Conservation (phyloP, 2,329 filamentous ascomycete species). For the Claviceps maximensis region DNA sequence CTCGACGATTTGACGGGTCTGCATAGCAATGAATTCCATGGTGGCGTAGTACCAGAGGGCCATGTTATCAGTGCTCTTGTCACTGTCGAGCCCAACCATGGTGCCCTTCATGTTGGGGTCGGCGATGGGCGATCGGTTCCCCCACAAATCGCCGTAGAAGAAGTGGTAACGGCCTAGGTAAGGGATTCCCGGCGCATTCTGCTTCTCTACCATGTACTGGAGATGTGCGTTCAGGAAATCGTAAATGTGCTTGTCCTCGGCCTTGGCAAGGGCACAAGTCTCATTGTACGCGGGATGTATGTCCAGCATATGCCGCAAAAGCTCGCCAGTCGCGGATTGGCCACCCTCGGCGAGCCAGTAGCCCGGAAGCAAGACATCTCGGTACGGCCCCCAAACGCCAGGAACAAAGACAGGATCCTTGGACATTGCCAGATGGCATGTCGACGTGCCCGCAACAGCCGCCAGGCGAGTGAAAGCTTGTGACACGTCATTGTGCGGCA, state of each 20-base stretch:
- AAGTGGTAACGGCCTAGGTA: constrained; percentile 90
- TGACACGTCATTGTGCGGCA: constrained; percentile 69
- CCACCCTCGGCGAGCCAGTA: constrained; percentile 98
- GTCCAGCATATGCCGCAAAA: constrained; percentile 87
- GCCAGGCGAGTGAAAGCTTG: constrained; percentile 89
- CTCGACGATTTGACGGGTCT: constrained; percentile 90
- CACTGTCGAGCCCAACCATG: constrained; percentile 73
- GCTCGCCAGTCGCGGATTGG: constrained; percentile 88
- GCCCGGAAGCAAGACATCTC: constrained; percentile 79
- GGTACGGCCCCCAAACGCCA: constrained; percentile 94
- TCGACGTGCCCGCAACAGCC: constrained; percentile 91
- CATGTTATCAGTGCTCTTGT: constrained; percentile 76
- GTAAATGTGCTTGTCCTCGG: constrained; percentile 80
- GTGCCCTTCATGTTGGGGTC: constrained; percentile 88
- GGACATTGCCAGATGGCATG: constrained; percentile 94
- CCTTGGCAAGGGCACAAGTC: constrained; percentile 64
- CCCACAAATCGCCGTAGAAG: constrained; percentile 96
- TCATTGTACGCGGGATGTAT: constrained; percentile 85
- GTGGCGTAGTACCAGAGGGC: constrained; percentile 90
- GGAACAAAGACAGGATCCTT: constrained; percentile 84
- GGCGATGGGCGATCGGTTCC: constrained; percentile 87
- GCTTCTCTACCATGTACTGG: constrained; percentile 56
- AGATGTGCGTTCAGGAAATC: constrained; percentile 88
- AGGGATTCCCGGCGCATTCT: constrained; percentile 60
- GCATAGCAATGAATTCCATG: constrained; percentile 95